Evolutionary conservation across 306 rosid genomes (phyloP), one percentile per base, ranked within the genome.

Genomic region (Trifolium repens): DNA sequence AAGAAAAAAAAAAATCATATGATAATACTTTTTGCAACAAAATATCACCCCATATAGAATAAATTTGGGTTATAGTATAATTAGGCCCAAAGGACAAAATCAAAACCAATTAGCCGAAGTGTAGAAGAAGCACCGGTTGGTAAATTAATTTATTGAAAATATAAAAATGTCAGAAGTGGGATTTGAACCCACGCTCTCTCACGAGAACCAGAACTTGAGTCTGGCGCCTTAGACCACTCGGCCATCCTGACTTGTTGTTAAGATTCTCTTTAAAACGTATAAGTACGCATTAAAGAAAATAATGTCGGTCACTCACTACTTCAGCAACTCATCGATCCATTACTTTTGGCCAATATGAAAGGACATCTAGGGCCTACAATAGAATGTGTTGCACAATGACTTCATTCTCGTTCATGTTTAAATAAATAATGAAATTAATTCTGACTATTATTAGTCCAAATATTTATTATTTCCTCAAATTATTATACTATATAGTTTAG

Each of bases 171-270:
- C 78, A 74, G 72, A 64, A 75, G 72, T 75, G 80, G 80, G 80
- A 67, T 76, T 76, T 76, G 80, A 76, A 76, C 73, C 68, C 68
- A 76, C 74, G 55, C 70, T 13, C 68, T 76, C 80, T 40, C 24
- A 24, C 67, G 67, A 76, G 34, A 15, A 68, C 42, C 73, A 68
- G 43, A 68, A 68, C 73, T 68, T 68, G 73, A 68, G 73, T 68
- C 73, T 68, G 73, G 42, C 59, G 73, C 73, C 73, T 68, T 46
- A 68, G 73, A 68, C 73, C 73, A 68, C 73, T 68, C 73, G 73
- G 73, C 73, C 73, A 68, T 68, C 73, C 73, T 68, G 73, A 68
- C 73, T n/a, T 17, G 2, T 3, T 5, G 2, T 0, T 54, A 1
- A 1, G 0, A 0, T 2, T 7, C 1, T n/a, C 22, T n/a, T 15